Evolutionary conservation across 73 alveolate genomes (phyloP), one percentile per base, ranked within the genome.

Genomic region (Uronychia setigera): DNA sequence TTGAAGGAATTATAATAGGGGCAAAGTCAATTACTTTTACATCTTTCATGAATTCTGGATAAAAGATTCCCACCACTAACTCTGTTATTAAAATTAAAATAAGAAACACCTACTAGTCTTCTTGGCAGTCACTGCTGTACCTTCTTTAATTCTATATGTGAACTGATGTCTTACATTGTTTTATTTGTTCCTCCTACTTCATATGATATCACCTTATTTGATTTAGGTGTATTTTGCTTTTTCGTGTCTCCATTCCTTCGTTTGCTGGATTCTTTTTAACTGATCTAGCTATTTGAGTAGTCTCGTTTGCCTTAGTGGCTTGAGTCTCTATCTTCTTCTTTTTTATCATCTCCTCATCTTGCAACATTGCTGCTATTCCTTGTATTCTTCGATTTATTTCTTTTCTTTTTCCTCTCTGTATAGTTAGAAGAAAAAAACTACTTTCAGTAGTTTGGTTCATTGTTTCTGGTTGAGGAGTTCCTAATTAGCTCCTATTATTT

Each of bases 341-440:
- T 46, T 46, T 19, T 46, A 5, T 46, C 67, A 5, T 46, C 67
- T 19, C 67, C 67, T 46, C 67, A 46, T 46, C 67, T 46, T 11
- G 67, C 67, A 11, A 46, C 19, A 46, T 46, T 46, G 67, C 67
- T 46, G n/a, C n/a, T 11, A 19, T 46, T 46, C n/a, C 67, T 5
- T 5, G 67, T n/a, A n/a, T n/a, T 19, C 67, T 19, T 46, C 5
- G 67, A 46, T 11, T 46, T 85, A 80, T 80, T 85, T 85, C 26
- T 83, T 60, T 86, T 75, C 87, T 19, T 46, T 19, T 19, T 46
- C 67, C 67, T 46, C 19, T 46, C 67, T 46, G 19, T 46, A 5
- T 46, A 5, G n/a, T 46, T 46, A 46, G 19, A 5, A 11, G 67
- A n/a, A n/a, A n/a, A 19, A 5, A 46, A 5, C 67, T 46, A 46